Percentiles rank a stretch among this genome's conserved stretches.
These are phyloP conservation scores for Auricularia heimuer DNA, from an alignment of 768 basidiomycete species.

Conservation along the genomic window DNA sequence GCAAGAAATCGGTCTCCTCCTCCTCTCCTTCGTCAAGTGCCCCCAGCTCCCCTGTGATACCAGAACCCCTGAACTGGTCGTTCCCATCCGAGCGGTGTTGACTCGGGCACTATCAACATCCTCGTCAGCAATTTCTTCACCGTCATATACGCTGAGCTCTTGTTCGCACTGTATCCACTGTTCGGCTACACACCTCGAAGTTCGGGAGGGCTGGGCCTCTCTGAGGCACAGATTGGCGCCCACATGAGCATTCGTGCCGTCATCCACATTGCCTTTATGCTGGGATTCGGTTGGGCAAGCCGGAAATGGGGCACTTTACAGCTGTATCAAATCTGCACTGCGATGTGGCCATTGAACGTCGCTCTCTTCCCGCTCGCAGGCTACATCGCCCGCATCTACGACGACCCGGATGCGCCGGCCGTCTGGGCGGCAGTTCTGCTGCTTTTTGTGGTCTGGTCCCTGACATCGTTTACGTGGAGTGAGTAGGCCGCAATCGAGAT, in stretches of 20 bases:
- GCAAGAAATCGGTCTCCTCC: not conserved
- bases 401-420: not conserved
- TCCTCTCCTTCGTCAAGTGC: not conserved
- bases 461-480: conserved; percentile 8
- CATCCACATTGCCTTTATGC: conserved; percentile 4
- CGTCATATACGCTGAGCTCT: not conserved
- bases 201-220: conserved; percentile 11
- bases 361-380: conserved; percentile 6
- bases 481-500: not conserved
- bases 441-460: conserved; percentile 8
- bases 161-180: not conserved
- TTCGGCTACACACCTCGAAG: conserved; percentile 7
- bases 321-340: conserved; percentile 4
- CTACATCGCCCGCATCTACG: conserved; percentile 2
- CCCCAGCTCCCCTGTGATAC: not conserved
- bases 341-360: conserved; percentile 6
- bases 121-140: conserved; percentile 1
- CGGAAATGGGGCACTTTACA: conserved; percentile 6
- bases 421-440: conserved; percentile 2
- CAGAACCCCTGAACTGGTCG: not conserved
- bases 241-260: conserved; percentile 10
- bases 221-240: conserved; percentile 10
- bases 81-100: not conserved
- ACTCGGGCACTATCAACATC: not conserved
- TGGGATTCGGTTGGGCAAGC: conserved; percentile 4